Evolutionary conservation across 2,329 filamentous ascomycete genomes (phyloP), one percentile per base, ranked within the genome.

Genomic region (Claviceps humidiphila): DNA sequence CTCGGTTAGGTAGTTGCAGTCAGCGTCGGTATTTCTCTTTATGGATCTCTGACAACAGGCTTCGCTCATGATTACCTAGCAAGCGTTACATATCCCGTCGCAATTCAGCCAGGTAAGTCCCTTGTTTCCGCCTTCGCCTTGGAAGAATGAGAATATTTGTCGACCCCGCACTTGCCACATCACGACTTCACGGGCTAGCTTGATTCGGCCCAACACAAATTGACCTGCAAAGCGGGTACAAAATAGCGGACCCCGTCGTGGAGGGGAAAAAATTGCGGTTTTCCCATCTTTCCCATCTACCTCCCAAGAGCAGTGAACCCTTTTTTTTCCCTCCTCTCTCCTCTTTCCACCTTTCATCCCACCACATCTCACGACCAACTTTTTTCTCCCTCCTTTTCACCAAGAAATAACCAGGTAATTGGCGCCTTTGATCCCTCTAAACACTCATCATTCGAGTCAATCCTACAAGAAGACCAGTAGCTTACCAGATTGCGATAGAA

Each of bases 131-230:
- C 24, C 22, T 51, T 2, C 4, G 3, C 39, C 22, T 39, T 24
- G 30, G n/a, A 45, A 37, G 7, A 37, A 22, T 42, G 49, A 38
- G 34, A 51, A 51, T 24, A 38, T 39, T 24, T 26, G 7, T 16
- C 20, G 34, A 51, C 49, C 49, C 49, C 42, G 49, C 49, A 51
- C 49, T 40, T 46, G 49, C 49, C 41, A 50, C 39, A 50, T 50
- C 49, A 50, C 40, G 49, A 43, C 40, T 50, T 37, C 13, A 34
- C 8, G n/a, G 17, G 42, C 41, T 46, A 51, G 49, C 49, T 34
- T 39, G 49, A 46, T 46, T 51, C 40, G 26, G 26, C 42, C 49
- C 49, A 51, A 26, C 49, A 46, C 37, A 46, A 46, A 37, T 45
- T 45, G 17, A 34, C 38, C 20, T 40, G n/a, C 42, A 46, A 14